These are phyloP conservation scores for Glomus cerebriforme DNA, from an alignment of 192 early-diverging fungal genomes.

Conservation along the genomic window DNA sequence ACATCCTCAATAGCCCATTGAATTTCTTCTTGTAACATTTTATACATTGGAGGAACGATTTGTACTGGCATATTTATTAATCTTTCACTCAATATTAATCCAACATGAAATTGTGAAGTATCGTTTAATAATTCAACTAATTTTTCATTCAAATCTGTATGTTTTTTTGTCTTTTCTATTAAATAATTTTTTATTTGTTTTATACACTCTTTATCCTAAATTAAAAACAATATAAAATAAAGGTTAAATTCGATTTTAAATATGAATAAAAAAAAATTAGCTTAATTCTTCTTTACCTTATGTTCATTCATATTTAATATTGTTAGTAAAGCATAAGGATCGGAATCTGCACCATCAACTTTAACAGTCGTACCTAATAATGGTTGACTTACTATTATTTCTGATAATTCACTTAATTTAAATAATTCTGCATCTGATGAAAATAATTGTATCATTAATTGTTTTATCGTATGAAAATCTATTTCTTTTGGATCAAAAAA, in stretches of 20 bases:
- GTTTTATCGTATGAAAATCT: conserved; percentile 93
- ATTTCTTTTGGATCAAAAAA: conserved; percentile 88
- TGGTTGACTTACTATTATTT: conserved; percentile 76
- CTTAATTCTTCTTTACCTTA: too few species aligned
- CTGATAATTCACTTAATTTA: conserved; percentile 73
- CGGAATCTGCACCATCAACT: conserved; percentile 71
- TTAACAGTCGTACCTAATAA: conserved; percentile 89
- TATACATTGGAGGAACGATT: conserved; percentile 87
- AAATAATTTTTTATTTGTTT: conserved; percentile 57
- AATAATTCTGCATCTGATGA: conserved; percentile 79
- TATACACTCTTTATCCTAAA: conserved; percentile 44
- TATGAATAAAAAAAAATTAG: too few species aligned
- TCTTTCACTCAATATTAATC: conserved; percentile 81
- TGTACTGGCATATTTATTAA: conserved; percentile 97
- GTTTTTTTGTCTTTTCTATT: conserved; percentile 56
- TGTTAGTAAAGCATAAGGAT: conserved; percentile 88
- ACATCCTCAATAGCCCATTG: conserved; percentile 72
- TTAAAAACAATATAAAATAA: not conserved
- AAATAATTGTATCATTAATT: conserved; percentile 78
- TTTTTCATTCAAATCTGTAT: conserved; percentile 42
- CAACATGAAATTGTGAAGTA: conserved; percentile 47
- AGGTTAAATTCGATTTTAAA: too few species aligned
- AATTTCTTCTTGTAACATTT: conserved; percentile 85
- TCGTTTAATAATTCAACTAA: conserved; percentile 39
- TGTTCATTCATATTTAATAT: conserved; percentile 72